A percentile compares a stretch with the other conserved stretches of the same genome.
These are phyloP conservation scores for Grifola frondosa DNA, from an alignment of 1,284 basidiomycete species.

Conservation along the genomic window DNA sequence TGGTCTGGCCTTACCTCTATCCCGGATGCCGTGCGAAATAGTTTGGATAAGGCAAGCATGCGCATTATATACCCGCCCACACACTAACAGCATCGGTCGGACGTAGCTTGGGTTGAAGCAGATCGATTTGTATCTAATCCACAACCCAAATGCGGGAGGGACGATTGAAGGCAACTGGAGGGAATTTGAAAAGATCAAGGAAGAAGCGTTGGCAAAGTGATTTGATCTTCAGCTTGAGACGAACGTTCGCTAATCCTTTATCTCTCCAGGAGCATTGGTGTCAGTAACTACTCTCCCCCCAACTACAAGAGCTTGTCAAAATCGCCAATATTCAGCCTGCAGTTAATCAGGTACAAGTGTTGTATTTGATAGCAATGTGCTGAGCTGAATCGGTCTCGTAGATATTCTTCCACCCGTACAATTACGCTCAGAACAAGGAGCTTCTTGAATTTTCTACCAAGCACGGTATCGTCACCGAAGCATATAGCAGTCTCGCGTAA, in stretches of 20 bases:
- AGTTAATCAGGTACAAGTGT: slow-evolving; percentile 60
- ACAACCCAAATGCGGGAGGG: slow-evolving; percentile 39
- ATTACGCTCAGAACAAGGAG: slow-evolving; percentile 53
- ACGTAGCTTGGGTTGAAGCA: slow-evolving; percentile 60
- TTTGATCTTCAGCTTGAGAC: slow-evolving; percentile 6
- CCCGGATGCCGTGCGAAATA: slow-evolving; percentile 52
- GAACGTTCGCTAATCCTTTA: not conserved
- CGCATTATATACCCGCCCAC: not conserved
- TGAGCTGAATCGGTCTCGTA: slow-evolving; percentile 19
- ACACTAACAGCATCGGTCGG: not conserved
- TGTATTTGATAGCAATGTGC: slow-evolving; percentile 18
- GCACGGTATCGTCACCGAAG: slow-evolving; percentile 67
- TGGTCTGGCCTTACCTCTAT: slow-evolving; percentile 59
- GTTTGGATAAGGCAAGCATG: slow-evolving; percentile 51
- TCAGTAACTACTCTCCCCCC: slow-evolving; percentile 64
- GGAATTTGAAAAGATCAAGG: slow-evolving; percentile 57
- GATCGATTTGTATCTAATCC: slow-evolving; percentile 73
- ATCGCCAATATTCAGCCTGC: slow-evolving; percentile 60
- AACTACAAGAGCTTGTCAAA: slow-evolving; percentile 55
- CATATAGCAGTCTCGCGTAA: slow-evolving; percentile 65
- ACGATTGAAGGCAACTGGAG: slow-evolving; percentile 63
- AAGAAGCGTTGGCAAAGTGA: slow-evolving; percentile 57
- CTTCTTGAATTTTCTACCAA: slow-evolving; percentile 56
- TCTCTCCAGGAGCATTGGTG: slow-evolving; percentile 63
- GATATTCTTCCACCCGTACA: slow-evolving; percentile 72